Percentiles rank a stretch among this genome's conserved stretches.
Conservation (phyloP, 257 asterid species). For the Agastache rugosa region DNA sequence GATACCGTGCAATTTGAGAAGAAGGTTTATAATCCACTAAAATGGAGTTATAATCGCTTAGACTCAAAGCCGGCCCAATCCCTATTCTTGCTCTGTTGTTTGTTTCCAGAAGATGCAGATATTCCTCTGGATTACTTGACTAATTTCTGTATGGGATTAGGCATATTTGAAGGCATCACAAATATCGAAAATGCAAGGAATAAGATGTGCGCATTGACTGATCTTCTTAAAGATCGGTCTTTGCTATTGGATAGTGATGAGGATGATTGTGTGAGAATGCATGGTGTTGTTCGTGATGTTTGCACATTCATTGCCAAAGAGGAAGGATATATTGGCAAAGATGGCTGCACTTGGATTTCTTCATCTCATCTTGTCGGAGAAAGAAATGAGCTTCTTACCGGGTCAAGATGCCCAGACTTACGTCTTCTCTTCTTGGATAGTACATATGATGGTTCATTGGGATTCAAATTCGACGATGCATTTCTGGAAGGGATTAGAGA, state of each 20-base stretch:
- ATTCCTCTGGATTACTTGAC: too few relatives aligned
- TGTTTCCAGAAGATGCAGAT: too few relatives aligned
- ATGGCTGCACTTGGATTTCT: constrained; percentile 30
- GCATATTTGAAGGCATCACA: background rate
- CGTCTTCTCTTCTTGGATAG: background rate
- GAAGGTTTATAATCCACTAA: too few relatives aligned
- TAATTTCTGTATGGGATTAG: too few relatives aligned
- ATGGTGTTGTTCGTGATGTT: constrained; percentile 33
- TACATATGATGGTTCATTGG: too few relatives aligned
- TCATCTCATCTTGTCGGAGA: background rate
- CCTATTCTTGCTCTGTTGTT: too few relatives aligned
- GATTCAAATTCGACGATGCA: background rate
- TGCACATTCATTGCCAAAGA: constrained; percentile 6
- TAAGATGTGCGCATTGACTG: background rate
- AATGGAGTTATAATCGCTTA: too few relatives aligned
- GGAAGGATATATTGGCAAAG: background rate
- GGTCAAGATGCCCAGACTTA: background rate
- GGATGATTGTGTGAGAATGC: constrained; percentile 11
- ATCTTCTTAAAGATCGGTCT: constrained; percentile 15
- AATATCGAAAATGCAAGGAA: constrained; percentile 29
- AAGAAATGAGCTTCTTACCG: background rate
- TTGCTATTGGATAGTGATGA: background rate
- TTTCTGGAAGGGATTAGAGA: background rate
- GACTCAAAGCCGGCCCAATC: too few relatives aligned
- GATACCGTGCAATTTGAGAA: too few relatives aligned